phyloP scores from a whole-genome alignment of 2,329 filamentous ascomycete genomes.

The Botrytis elliptica region DNA sequence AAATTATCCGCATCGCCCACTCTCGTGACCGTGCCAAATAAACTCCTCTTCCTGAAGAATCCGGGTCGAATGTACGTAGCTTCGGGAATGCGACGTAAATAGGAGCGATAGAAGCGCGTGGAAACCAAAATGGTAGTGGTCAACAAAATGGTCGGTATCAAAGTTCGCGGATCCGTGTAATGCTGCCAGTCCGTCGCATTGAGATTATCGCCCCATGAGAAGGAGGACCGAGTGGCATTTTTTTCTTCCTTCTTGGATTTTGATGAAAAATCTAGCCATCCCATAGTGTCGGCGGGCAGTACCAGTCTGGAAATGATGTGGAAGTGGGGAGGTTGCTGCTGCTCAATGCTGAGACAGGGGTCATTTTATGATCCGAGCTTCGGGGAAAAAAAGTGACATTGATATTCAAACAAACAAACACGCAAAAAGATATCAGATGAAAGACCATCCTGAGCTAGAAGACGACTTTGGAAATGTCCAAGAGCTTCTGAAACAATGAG shows the following conservation, averaged over 20 bases:
- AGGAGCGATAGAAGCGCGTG: slow-evolving; percentile 66
- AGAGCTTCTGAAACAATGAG: background rate
- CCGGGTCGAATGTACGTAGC: slow-evolving; percentile 71
- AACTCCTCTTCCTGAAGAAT: slow-evolving; percentile 70
- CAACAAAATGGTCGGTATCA: slow-evolving; percentile 54
- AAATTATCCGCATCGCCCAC: slow-evolving; percentile 98
- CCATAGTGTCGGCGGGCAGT: slow-evolving; percentile 41
- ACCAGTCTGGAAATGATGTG: background rate
- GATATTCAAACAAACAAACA: background rate
- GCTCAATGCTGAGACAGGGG: slow-evolving; percentile 7
- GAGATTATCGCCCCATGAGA: slow-evolving; percentile 46
- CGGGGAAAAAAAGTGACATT: background rate
- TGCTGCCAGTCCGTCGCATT: slow-evolving; percentile 53
- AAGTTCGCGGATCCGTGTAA: slow-evolving; percentile 53
- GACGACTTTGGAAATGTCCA: background rate
- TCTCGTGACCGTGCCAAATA: slow-evolving; percentile 85
- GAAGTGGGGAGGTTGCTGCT: slow-evolving; percentile 14
- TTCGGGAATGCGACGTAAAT: slow-evolving; percentile 80
- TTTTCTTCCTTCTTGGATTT: slow-evolving; percentile 32
- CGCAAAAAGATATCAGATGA: slow-evolving; percentile 10
- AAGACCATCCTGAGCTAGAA: background rate
- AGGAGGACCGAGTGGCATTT: slow-evolving; percentile 38
- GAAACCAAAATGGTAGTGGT: slow-evolving; percentile 55
- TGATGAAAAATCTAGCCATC: slow-evolving; percentile 50
- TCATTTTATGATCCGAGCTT: slow-evolving; percentile 17